Conservation (phyloP, 1,284 basidiomycete species). For the Singerocomus rubriflavus region DNA sequence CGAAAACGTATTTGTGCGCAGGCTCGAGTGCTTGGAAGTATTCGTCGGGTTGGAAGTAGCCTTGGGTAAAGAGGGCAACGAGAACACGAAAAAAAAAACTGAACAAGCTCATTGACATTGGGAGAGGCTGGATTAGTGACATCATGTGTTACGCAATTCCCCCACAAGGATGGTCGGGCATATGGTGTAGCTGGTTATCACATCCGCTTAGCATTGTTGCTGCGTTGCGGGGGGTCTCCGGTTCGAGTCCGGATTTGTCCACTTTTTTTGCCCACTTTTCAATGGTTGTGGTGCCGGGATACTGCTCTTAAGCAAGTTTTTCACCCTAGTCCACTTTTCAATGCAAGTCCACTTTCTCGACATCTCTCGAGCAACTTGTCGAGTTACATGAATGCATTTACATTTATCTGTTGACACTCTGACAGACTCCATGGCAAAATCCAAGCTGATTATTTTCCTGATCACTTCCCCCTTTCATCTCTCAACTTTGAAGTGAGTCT, state of each 20-base stretch:
- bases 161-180: conserved; percentile 24
- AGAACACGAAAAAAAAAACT: conserved; percentile 49
- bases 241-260: conserved; percentile 31
- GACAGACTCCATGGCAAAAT: too few relatives aligned
- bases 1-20: conserved; percentile 86
- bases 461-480: conserved; percentile 4
- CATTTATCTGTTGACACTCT: too few relatives aligned
- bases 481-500: conserved; percentile 44
- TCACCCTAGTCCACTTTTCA: too few relatives aligned
- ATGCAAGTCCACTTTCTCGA: too few relatives aligned
- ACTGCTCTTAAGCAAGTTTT: too few relatives aligned
- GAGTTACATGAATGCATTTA: too few relatives aligned
- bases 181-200: conserved; percentile 52
- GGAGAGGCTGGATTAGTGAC: too few relatives aligned
- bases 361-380: too few relatives aligned
- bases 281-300: too few relatives aligned
- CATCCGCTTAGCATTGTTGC: conserved; percentile 41
- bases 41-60: conserved; percentile 98
- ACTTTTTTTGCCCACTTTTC: background rate
- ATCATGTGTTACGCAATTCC: background rate
- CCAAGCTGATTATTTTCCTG: background rate
- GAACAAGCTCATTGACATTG: conserved; percentile 21
- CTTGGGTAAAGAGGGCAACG: conserved; percentile 70
- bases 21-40: conserved; percentile 95
- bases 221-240: conserved; percentile 38